A percentile compares a stretch with the other conserved stretches of the same genome.
Conservation (phyloP, 78 protist genomes). For the Dictyostelium capitatum region DNA sequence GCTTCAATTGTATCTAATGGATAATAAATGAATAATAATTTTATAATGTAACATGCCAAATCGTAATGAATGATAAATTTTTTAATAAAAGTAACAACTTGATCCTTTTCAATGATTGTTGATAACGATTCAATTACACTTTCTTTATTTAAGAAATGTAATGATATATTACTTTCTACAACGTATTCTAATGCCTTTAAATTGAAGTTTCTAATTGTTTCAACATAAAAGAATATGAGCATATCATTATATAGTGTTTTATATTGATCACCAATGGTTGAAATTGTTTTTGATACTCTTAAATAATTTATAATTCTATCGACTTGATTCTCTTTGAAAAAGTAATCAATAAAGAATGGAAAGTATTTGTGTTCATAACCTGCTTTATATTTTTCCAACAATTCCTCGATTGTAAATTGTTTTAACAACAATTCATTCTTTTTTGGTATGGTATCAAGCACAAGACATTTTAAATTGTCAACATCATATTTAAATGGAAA, state of each 20-base stretch:
- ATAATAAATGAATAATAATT: background rate
- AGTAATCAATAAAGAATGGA: conserved; percentile 9
- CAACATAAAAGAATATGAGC: conserved; percentile 22
- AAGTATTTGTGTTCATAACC: conserved; percentile 9
- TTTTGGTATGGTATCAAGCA: background rate
- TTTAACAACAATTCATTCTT: background rate
- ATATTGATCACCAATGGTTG: conserved; percentile 3
- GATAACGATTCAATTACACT: background rate
- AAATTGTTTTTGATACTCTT: background rate
- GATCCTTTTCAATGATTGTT: background rate
- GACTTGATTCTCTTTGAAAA: conserved; percentile 13
- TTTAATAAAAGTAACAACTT: background rate
- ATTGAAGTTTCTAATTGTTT: conserved; percentile 4
- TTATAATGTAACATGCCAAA: background rate
- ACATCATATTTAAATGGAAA: conserved; percentile 13
- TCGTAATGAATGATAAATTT: background rate
- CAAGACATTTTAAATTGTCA: background rate
- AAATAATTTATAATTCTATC: background rate
- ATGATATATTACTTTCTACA: background rate
- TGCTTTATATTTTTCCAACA: background rate
- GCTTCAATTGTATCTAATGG: background rate
- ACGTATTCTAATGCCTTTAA: background rate
- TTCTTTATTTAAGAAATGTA: conserved; percentile 15
- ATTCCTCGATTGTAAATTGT: background rate
- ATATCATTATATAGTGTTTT: background rate